Evolutionary conservation across 495 filamentous ascomycete species (phyloP).

Genomic region (Hypomontagnella submonticulosa): DNA sequence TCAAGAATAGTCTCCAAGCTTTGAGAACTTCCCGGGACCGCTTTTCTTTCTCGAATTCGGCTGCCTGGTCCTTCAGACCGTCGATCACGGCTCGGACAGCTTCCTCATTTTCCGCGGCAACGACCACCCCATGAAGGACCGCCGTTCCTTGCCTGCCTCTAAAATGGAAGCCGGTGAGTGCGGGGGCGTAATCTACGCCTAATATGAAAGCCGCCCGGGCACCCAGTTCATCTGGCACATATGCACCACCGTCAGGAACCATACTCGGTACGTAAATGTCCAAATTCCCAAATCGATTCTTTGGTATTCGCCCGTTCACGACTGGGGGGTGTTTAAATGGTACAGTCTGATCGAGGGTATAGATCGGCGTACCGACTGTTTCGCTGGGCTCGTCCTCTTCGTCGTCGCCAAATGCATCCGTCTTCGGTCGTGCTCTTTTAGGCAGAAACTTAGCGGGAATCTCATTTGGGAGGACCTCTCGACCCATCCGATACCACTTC

Average conservation of each 20-base stretch:
- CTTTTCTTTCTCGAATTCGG: conserved; percentile 65
- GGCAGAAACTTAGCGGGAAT: conserved; percentile 78
- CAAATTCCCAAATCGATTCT: conserved; percentile 88
- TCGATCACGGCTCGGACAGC: conserved; percentile 74
- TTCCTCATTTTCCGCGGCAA: conserved; percentile 75
- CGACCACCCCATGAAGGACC: conserved; percentile 77
- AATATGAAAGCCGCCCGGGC: conserved; percentile 77
- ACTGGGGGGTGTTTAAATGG: conserved; percentile 81
- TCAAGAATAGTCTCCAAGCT: conserved; percentile 81
- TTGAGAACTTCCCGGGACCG: conserved; percentile 68
- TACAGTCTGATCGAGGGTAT: conserved; percentile 79
- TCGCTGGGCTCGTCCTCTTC: conserved; percentile 54
- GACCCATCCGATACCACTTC: conserved; percentile 87
- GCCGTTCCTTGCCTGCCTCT: conserved; percentile 84
- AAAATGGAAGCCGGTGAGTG: conserved; percentile 91
- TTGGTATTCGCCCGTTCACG: conserved; percentile 77
- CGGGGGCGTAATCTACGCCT: conserved; percentile 87
- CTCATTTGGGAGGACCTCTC: conserved; percentile 77
- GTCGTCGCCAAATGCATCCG: conserved; percentile 51
- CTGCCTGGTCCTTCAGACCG: conserved; percentile 70
- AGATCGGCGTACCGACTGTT: conserved; percentile 67
- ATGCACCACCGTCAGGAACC: conserved; percentile 83
- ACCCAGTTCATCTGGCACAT: conserved; percentile 71
- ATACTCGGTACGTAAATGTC: conserved; percentile 94
- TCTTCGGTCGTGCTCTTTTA: conserved; percentile 46